Base-by-base conservation (phyloP, 352 stramenopile species). In the Pythium plurisporium region DNA sequence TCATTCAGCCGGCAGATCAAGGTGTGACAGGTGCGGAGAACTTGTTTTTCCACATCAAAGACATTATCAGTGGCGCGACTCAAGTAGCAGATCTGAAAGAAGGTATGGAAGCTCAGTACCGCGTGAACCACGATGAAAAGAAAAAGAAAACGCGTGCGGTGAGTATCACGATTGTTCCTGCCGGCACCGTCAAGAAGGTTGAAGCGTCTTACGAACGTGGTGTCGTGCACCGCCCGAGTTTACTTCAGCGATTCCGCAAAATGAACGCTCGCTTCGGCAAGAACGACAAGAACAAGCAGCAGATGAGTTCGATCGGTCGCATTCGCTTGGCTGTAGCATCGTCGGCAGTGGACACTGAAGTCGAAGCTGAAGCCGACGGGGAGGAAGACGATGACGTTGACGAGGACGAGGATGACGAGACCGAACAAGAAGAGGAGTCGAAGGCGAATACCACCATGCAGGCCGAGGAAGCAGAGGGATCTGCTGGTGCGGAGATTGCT, bases 21-120 rank as follows among this genome's bases (percentile, higher is more conserved):
- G 59, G 55, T 2, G 25, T 69, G 12, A 74, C 71, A 3, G 52
- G 73, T 2, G 72, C 73, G 23, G 77, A 88, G 55, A 88, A 86
- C 50, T 29, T 93, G 31, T 93, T 87, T 59, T 93, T 93, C 65
- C 82, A 89, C 61, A 68, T 93, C 26, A 90, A 87, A 31, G 82
- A 89, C 17, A 67, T 93, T 25, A 71, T 69, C 19, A 76, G 68
- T 0, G 72, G 70, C 26, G 69, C 86, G 55, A 79, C 69, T 10
- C 64, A 46, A 31, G 44, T 79, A 11, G 65, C 64, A 15, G 74
- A 86, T 22, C 46, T 93, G 34, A 85, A 86, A 41, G 77, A 83
- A 55, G 82, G 80, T 37, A 82, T 85, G 48, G 82, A 93, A 44
- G 82, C 91, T 4, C 65, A 76, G 55, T 91, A 75, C 58, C 74